Conservation (phyloP, 345 rosid genomes). For the Euphorbia lathyris region DNA sequence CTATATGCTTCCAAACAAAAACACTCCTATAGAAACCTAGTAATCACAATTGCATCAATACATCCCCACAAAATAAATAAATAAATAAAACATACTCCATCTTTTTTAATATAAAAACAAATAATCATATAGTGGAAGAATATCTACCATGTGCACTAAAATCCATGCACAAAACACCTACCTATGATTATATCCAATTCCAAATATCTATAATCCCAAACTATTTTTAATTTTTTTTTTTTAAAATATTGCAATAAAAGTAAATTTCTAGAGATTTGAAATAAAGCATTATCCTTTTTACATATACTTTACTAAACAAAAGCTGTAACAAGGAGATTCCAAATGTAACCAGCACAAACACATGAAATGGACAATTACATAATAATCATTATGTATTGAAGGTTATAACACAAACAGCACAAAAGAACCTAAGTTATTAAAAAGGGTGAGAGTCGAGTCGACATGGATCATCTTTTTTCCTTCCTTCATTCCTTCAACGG, state of each 20-base stretch:
- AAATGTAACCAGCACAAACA: conserved; percentile 2
- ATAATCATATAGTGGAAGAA: conserved; percentile 11
- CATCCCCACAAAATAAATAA: neutral
- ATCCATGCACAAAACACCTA: conserved; percentile 34
- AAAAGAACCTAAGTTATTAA: neutral
- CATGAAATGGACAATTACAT: conserved; percentile 23
- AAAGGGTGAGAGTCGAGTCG: no score
- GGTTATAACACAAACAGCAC: conserved; percentile 27
- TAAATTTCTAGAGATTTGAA: neutral
- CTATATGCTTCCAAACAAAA: conserved; percentile 25
- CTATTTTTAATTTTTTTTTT: no score
- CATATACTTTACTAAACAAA: conserved; percentile 12
- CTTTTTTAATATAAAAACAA: neutral
- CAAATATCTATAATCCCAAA: neutral
- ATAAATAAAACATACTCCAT: no score
- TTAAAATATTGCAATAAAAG: neutral
- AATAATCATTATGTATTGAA: conserved; percentile 18
- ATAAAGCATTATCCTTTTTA: neutral
- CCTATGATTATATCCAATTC: neutral
- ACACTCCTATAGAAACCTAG: conserved; percentile 11
- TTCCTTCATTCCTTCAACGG: conserved; percentile 13
- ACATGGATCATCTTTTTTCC: neutral
- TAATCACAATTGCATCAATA: conserved; percentile 6
- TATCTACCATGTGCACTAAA: conserved; percentile 34
- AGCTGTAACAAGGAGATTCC: conserved; percentile 4